Percentiles rank a stretch among this genome's conserved stretches.
Evolutionary conservation across 2,329 filamentous ascomycete genomes (phyloP).

Genomic region (Aspergillus pseudotamarii): DNA sequence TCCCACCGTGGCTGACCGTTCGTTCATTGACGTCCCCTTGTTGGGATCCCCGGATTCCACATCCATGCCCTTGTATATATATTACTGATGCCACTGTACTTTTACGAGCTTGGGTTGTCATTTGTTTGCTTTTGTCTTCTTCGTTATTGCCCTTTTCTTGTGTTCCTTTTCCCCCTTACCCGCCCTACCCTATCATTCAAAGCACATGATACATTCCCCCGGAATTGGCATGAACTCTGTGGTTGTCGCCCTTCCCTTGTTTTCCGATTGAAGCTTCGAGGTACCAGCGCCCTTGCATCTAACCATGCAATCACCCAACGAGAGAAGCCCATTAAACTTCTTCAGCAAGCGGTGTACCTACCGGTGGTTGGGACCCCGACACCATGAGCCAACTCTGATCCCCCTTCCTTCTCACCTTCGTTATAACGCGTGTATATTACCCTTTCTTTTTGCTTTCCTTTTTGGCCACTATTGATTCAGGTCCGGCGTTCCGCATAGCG

Average conservation of each 20-base stretch:
- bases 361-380: neutral
- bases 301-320: neutral
- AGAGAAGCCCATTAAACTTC: neutral
- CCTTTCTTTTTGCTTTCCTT: constrained; percentile 13
- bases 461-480: constrained; percentile 8
- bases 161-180: constrained; percentile 11
- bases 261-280: neutral
- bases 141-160: constrained; percentile 3
- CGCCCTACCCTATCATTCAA: constrained; percentile 5
- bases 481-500: constrained; percentile 33
- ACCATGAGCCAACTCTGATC: neutral
- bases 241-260: neutral
- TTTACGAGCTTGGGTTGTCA: constrained; percentile 5
- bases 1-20: neutral
- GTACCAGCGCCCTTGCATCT: neutral
- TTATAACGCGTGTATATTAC: constrained; percentile 13
- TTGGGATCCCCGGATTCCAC: constrained; percentile 2
- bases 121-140: constrained; percentile 6
- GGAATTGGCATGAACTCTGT: constrained; percentile 1
- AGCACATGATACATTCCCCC: constrained; percentile 21
- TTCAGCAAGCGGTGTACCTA: neutral
- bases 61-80: constrained; percentile 8
- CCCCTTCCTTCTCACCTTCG: constrained; percentile 8
- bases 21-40: neutral
- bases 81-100: neutral